Evolutionary conservation across 2,329 filamentous ascomycete species (phyloP).

Genomic region (Venturiaceae sp.): DNA sequence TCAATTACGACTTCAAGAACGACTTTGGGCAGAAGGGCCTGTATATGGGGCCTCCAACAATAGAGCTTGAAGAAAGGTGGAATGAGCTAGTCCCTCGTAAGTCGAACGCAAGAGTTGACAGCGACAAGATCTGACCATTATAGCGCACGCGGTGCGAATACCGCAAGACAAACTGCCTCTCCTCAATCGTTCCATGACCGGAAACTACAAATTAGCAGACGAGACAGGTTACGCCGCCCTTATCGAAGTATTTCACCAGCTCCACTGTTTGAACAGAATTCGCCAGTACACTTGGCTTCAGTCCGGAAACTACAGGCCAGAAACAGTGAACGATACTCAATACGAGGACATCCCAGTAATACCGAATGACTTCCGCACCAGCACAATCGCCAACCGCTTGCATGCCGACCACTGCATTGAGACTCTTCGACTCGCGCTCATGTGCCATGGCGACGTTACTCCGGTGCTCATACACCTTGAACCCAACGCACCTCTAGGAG

Average conservation of each 20-base stretch:
- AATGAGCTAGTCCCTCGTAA: slow-evolving; percentile 8
- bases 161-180: slow-evolving; percentile 3
- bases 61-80: slow-evolving; percentile 10
- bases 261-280: slow-evolving; percentile 12
- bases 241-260: slow-evolving; percentile 11
- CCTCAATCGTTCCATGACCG: neutral
- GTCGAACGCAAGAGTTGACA: neutral
- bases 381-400: slow-evolving; percentile 3
- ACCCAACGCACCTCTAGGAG: neutral
- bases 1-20: slow-evolving; percentile 10
- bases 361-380: neutral
- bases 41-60: slow-evolving; percentile 10
- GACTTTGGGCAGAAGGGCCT: slow-evolving; percentile 6
- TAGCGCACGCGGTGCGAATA: slow-evolving; percentile 4
- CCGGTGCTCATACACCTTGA: slow-evolving; percentile 8
- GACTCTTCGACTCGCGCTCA: slow-evolving; percentile 8
- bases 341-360: neutral
- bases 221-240: slow-evolving; percentile 6
- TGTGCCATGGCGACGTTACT: slow-evolving; percentile 10
- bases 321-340: neutral
- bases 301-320: neutral
- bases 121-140: neutral
- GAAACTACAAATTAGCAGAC: neutral
- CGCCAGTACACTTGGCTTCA: slow-evolving; percentile 10
- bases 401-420: slow-evolving; percentile 12